Evolutionary conservation across 805 yeast genomes (phyloP).

Genomic region (Blastobotrys parvus): DNA sequence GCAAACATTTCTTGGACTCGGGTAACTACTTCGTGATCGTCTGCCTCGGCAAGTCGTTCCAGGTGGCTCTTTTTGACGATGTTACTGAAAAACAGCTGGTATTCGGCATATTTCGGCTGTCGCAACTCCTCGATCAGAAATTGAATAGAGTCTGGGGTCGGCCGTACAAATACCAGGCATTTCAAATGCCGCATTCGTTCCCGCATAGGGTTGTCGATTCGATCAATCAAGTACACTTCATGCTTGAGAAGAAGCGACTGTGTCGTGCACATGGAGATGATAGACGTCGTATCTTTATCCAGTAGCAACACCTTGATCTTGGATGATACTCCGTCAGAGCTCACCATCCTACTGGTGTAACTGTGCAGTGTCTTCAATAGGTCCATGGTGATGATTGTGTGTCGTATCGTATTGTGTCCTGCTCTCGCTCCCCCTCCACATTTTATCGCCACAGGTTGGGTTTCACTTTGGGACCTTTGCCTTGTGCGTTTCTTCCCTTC

Average conservation of each 20-base stretch:
- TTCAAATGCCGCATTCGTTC: slow-evolving; percentile 71
- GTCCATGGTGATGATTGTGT: slow-evolving; percentile 33
- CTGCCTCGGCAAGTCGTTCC: slow-evolving; percentile 85
- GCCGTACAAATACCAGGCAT: slow-evolving; percentile 73
- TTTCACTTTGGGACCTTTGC: no score
- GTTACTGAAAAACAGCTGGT: slow-evolving; percentile 72
- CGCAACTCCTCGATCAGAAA: slow-evolving; percentile 57
- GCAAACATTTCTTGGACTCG: slow-evolving; percentile 77
- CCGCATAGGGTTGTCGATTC: slow-evolving; percentile 47
- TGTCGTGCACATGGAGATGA: slow-evolving; percentile 81
- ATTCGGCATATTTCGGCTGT: slow-evolving; percentile 70
- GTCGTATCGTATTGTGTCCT: no score
- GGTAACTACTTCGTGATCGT: slow-evolving; percentile 70
- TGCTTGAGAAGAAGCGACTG: slow-evolving; percentile 76
- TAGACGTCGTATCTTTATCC: slow-evolving; percentile 71
- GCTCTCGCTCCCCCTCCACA: no score
- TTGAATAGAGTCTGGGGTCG: slow-evolving; percentile 56
- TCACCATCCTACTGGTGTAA: slow-evolving; percentile 33
- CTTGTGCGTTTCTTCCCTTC: no score
- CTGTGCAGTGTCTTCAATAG: slow-evolving; percentile 29
- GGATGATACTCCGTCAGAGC: slow-evolving; percentile 16
- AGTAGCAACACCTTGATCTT: slow-evolving; percentile 66
- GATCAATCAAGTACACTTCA: slow-evolving; percentile 77
- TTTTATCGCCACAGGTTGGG: no score
- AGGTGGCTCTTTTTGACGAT: slow-evolving; percentile 64